Percentiles rank a stretch among this genome's conserved stretches.
Evolutionary conservation across 257 asterid genomes (phyloP).

Genomic region (Solanum lycopersicoides): DNA sequence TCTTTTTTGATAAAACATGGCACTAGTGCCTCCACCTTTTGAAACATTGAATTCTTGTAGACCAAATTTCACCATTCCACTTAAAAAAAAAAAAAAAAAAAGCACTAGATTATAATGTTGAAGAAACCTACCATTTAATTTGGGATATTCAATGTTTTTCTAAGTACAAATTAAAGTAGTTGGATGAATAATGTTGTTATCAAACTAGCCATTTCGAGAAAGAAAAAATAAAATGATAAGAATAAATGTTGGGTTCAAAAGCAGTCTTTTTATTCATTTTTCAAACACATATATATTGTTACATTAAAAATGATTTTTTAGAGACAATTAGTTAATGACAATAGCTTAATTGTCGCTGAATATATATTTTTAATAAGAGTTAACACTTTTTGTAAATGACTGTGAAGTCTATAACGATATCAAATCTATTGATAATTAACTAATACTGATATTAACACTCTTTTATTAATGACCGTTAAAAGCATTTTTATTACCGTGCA

Average conservation of each 20-base stretch:
- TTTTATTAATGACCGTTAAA: no score
- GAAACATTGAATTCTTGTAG: not conserved
- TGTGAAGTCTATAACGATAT: fast-evolving
- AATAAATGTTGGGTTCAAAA: not conserved
- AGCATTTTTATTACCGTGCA: no score
- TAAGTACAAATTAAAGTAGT: not conserved
- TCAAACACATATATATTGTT: not conserved
- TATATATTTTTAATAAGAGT: no score
- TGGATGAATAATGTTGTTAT: not conserved
- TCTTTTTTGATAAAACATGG: not conserved
- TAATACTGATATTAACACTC: not conserved
- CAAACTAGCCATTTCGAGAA: not conserved
- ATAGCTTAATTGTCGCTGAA: fast-evolving
- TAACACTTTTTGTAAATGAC: no score
- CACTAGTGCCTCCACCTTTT: not conserved
- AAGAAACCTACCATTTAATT: not conserved
- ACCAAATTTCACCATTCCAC: not conserved
- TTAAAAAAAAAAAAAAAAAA: not conserved
- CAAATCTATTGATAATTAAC: not conserved
- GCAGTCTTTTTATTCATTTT: not conserved
- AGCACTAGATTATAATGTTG: not conserved
- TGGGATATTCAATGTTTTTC: not conserved
- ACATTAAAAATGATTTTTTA: no score
- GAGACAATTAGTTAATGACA: no score
- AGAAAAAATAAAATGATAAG: not conserved